Conservation (phyloP, 2,329 filamentous ascomycete species). For the Xylaria hypoxylon region DNA sequence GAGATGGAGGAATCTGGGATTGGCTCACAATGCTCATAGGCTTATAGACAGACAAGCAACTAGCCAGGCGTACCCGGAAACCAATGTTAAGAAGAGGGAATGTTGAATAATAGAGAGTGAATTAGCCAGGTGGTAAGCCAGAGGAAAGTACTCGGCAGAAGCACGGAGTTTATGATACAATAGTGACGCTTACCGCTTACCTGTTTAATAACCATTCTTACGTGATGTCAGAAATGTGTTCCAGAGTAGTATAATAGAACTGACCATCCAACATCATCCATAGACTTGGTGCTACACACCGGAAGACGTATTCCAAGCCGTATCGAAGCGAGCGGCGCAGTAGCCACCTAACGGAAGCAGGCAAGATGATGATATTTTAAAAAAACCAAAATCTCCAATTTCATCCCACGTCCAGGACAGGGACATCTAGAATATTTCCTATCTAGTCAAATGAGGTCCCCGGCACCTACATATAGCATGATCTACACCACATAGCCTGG, state of each 20-base stretch:
- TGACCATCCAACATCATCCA: neutral
- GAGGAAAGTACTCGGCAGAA: neutral
- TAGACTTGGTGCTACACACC: neutral
- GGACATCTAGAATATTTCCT: slow-evolving; percentile 1
- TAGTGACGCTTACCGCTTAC: slow-evolving; percentile 9
- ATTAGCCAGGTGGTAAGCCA: neutral
- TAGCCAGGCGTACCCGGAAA: neutral
- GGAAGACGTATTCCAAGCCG: neutral
- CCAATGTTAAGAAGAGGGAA: neutral
- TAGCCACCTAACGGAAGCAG: neutral
- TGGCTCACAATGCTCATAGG: neutral
- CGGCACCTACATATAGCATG: neutral
- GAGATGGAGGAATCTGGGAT: neutral
- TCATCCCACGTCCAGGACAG: slow-evolving; percentile 12
- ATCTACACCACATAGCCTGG: too few relatives aligned
- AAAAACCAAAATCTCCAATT: neutral
- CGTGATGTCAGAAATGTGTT: slow-evolving; percentile 7
- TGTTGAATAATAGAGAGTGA: neutral
- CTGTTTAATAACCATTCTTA: neutral
- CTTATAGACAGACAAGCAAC: neutral
- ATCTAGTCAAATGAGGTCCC: neutral
- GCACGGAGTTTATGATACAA: neutral
- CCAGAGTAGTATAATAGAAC: neutral
- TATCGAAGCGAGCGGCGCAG: slow-evolving; percentile 3
- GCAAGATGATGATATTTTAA: neutral